A percentile compares a stretch with the other conserved stretches of the same genome.
Evolutionary conservation across 1,139 yeast species (phyloP).

Genomic region (Taiozyma sp.): DNA sequence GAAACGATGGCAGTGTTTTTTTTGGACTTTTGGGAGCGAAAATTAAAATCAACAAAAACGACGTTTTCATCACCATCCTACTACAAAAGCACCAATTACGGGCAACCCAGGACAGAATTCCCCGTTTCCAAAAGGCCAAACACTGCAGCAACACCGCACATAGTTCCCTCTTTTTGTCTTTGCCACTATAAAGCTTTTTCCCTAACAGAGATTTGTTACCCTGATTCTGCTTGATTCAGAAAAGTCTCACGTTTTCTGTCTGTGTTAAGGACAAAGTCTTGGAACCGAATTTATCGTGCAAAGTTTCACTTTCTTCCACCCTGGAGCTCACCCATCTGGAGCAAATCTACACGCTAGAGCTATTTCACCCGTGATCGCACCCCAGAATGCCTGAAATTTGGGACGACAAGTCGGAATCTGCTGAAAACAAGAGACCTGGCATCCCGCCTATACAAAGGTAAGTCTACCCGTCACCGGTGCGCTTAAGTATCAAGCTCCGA

Average conservation of each 20-base stretch:
- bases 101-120: neutral
- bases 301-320: neutral
- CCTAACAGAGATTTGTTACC: neutral
- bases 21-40: neutral
- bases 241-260: neutral
- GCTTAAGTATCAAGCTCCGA: neutral
- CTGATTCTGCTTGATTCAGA: neutral
- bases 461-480: slow-evolving; percentile 5
- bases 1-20: neutral
- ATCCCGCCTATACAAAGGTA: slow-evolving; percentile 23
- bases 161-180: neutral
- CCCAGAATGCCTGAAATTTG: slow-evolving; percentile 14
- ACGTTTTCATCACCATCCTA: neutral
- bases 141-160: neutral
- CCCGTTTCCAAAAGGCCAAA: neutral
- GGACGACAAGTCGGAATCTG: slow-evolving; percentile 11
- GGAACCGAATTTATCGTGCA: neutral
- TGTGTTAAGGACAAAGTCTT: neutral
- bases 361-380: neutral
- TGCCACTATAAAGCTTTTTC: neutral
- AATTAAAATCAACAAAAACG: neutral
- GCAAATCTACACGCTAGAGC: neutral
- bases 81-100: neutral
- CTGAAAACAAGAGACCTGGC: slow-evolving; percentile 14
- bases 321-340: neutral